Base-by-base conservation (phyloP, 805 yeast species). In the Blastobotrys chiropterorum region DNA sequence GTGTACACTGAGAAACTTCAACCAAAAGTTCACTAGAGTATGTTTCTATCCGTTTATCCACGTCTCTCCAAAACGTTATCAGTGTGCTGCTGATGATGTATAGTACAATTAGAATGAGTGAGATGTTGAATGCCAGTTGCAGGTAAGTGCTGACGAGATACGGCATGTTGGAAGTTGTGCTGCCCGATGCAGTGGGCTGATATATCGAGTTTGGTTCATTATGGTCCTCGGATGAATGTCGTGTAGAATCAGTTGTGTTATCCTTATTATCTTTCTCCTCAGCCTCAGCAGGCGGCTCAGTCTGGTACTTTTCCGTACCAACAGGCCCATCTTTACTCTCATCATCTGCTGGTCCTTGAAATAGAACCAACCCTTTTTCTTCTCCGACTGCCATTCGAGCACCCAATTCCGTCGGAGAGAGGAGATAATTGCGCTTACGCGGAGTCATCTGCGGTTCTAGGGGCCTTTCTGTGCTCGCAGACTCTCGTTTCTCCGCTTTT, bases 1-100 rank as follows among this genome's bases (percentile, higher is more conserved):
- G 70, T 3, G 82, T 71, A 64, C 98, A 94, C 34, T 55, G 71
- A 55, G 80, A 73, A 16, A 86, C 84, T 54, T 82, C 85, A 48
- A 77, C 80, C 21, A 78, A 61, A 0, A 81, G 76, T 38, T 79
- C 81, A 2, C 75, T 65, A 1, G 82, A 73, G 54, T 83, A 77
- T 14, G 77, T 72, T 38, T 79, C 80, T 8, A 88, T 71, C 60
- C 84, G 85, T 48, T 73, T 74, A 55, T 81, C 79, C 13, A 90
- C 88, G 65, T 92, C 99, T 53, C 68, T 61, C 49, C 75, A 69
- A 11, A 86, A 74, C 8, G 86, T 77, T 6, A 67, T 59, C 1
- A 80, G 67, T 56, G 81, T 75, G 13, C 76, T 62, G 51, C 69
- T 71, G 3, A 78, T 66, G 19, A 83, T 63, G 65, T 76, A 82